These are phyloP conservation scores for Suillus spraguei DNA, from an alignment of 768 basidiomycete species.

Conservation along the genomic window DNA sequence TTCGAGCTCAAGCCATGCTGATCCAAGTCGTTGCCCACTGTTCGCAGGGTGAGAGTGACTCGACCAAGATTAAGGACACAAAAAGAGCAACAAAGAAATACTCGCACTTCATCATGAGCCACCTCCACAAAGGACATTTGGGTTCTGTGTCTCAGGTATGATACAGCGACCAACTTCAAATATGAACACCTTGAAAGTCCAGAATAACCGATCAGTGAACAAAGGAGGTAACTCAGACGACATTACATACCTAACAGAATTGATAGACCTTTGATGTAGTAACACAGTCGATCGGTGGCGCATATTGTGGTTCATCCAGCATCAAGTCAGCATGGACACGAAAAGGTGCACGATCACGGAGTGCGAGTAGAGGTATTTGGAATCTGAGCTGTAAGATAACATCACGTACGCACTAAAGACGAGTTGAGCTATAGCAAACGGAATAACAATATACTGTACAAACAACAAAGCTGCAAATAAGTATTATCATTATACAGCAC, in stretches of 20 bases:
- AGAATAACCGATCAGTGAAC: not conserved
- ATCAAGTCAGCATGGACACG: not conserved
- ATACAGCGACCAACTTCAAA: not conserved
- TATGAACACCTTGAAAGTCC: not conserved
- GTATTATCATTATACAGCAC: not conserved
- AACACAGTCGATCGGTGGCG: not conserved
- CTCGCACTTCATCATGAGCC: not conserved
- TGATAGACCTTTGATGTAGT: not conserved
- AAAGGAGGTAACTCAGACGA: not conserved
- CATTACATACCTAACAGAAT: not conserved
- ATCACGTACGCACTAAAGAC: not conserved
- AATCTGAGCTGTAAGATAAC: not conserved
- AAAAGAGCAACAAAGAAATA: no score
- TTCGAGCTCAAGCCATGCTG: no score
- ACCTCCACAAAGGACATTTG: not conserved
- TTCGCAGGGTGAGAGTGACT: no score
- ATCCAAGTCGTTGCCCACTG: no score
- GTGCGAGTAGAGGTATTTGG: not conserved
- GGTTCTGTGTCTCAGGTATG: not conserved
- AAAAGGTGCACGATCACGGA: not conserved
- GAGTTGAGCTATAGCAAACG: conserved; percentile 2
- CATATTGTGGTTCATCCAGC: not conserved
- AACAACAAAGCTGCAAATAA: conserved; percentile 12
- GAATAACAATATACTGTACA: conserved; percentile 36
- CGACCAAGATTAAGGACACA: no score